Percentiles rank a stretch among this genome's conserved stretches.
Evolutionary conservation across 129 eudicot genomes (phyloP).

Genomic region (Tagetes erecta): DNA sequence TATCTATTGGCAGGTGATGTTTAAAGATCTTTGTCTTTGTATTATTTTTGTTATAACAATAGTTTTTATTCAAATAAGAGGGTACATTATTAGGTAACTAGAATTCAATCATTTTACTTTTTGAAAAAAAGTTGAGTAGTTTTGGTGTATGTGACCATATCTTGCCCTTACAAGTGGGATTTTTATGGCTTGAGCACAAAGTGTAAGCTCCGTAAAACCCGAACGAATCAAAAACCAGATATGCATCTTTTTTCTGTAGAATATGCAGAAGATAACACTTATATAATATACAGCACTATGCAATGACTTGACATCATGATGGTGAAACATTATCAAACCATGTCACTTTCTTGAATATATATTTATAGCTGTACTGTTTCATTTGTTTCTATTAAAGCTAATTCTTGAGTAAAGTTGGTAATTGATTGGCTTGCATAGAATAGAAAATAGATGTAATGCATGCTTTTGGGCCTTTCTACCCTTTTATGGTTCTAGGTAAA

Average conservation of each 20-base stretch:
- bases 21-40: conserved; percentile 11
- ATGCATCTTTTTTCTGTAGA: conserved; percentile 28
- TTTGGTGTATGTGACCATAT: conserved; percentile 15
- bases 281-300: conserved; percentile 23
- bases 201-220: conserved; percentile 26
- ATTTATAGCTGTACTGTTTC: conserved; percentile 17
- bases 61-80: background rate
- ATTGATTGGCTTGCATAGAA: conserved; percentile 35
- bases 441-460: conserved; percentile 27
- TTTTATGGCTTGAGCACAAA: conserved; percentile 21
- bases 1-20: background rate
- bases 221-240: conserved; percentile 17
- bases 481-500: conserved; percentile 39
- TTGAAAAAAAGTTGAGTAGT: background rate
- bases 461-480: conserved; percentile 29
- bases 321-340: conserved; percentile 28
- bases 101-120: background rate
- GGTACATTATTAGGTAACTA: background rate
- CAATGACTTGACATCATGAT: conserved; percentile 37
- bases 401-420: conserved; percentile 24
- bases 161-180: conserved; percentile 25
- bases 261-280: conserved; percentile 25
- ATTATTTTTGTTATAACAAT: background rate
- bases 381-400: conserved; percentile 36
- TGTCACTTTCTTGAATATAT: conserved; percentile 31